Evolutionary conservation across 2,329 filamentous ascomycete genomes (phyloP), one percentile per base, ranked within the genome.

Genomic region (Plectosphaerella sp.): DNA sequence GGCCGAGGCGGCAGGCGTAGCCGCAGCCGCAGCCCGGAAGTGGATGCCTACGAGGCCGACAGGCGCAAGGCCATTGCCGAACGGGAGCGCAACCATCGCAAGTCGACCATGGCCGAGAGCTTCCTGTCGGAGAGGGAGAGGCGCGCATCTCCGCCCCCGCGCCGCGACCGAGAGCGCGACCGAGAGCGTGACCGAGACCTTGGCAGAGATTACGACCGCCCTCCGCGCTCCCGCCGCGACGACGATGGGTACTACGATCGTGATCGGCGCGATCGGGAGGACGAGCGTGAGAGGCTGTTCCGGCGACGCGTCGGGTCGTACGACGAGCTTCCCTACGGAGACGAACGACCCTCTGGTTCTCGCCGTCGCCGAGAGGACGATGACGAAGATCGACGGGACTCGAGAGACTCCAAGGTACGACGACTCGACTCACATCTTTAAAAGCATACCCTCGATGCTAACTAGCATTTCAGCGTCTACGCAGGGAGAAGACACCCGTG

Each of bases 31-130:
- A 92, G 88, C 61, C 92, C 91, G n/a, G 94, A 97, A 69, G 83
- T 84, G 53, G 92, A 99, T 72, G 84, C 90, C 18, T 99, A 99
- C 69, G 94, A 97, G 71, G 94, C 92, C 54, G 94, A 99, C 67
- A 86, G 94, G 59, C 88, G 91, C 63, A 94, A 93, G 69, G 93
- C 93, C 43, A 92, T 94, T 65, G 91, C 92, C 53, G 92, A 96
- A 66, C 87, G 95, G 47, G 95, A 97, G 72, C 88, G 92, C 59
- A 92, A 95, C 62, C 95, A 96, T 72, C 86, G 90, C 68, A 95
- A 94, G 72, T 78, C 83, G 45, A 84, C 80, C 65, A 84, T 84
- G 72, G 88, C 87, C 58, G 83, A 86, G 61, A 82, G 75, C 58
- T 70, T 84, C 18, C 67, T 86, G 50, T 78, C 78, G 49, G 66